Evolutionary conservation across 1,284 basidiomycete genomes (phyloP).

Genomic region (Apiotrichum gracile): DNA sequence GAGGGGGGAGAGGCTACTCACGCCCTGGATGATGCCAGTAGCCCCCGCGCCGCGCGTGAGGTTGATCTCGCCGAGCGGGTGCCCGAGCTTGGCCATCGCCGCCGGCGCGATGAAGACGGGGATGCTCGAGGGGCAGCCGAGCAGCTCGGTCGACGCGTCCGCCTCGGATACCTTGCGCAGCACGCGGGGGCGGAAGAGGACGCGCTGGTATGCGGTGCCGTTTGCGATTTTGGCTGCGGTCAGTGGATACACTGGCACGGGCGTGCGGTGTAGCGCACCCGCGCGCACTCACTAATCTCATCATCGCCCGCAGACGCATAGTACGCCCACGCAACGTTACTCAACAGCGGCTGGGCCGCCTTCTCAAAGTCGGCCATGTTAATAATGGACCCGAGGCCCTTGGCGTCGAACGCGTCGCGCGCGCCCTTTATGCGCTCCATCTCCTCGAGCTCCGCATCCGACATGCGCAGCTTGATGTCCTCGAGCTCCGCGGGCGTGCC

Average conservation of each 20-base stretch:
- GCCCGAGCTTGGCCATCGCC: constrained; percentile 83
- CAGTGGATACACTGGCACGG: background rate
- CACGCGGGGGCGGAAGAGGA: constrained; percentile 76
- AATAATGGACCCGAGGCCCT: constrained; percentile 34
- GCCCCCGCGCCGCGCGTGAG: constrained; percentile 68
- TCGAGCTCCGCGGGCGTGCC: constrained; percentile 31
- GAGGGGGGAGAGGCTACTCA: constrained; percentile 21
- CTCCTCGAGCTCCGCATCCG: constrained; percentile 34
- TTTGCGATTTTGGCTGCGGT: constrained; percentile 55
- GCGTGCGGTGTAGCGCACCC: background rate
- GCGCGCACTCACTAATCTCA: constrained; percentile 63
- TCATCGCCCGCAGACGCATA: constrained; percentile 78
- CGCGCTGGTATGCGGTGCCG: constrained; percentile 64
- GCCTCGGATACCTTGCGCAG: constrained; percentile 63
- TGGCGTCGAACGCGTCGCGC: constrained; percentile 34
- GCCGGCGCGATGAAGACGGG: constrained; percentile 79
- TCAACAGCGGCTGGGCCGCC: constrained; percentile 57
- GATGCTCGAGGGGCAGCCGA: constrained; percentile 66
- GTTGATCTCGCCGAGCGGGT: constrained; percentile 81
- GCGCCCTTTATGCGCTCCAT: constrained; percentile 26
- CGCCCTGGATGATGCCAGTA: constrained; percentile 75
- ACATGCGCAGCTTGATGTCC: constrained; percentile 29
- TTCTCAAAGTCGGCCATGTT: constrained; percentile 50
- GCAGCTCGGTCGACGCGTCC: constrained; percentile 68
- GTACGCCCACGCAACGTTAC: constrained; percentile 70